Evolutionary conservation across 495 filamentous ascomycete genomes (phyloP), one percentile per base, ranked within the genome.

Genomic region (Diplogelasinospora grovesii): DNA sequence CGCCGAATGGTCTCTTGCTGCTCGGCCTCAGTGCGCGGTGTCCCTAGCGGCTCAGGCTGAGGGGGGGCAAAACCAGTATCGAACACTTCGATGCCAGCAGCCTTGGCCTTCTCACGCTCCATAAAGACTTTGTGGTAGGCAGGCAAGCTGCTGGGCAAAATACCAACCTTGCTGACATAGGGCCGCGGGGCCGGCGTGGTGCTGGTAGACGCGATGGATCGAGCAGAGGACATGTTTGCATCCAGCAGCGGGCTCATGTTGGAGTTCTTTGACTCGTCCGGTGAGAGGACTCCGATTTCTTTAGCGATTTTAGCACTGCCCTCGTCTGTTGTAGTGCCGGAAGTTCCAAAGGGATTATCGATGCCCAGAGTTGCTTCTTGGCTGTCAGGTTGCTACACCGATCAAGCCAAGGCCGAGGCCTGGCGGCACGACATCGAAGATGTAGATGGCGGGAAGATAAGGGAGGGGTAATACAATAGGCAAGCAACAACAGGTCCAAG

Each of bases 111-210:
- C 38, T 77, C 76, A 41, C 78, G 74, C 43, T 86, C 82, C 82
- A 98, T 94, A 43, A 81, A 86, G 22, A 88, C 89, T 25, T 78
- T 79, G 57, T 97, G 93, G 36, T 92, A 94, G 10, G 84, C 79
- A 3, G 92, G 86, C 36, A 97, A 62, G 60, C 85, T 93, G 39
- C 85, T 93, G 4, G 93, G 87, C 13, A 98, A 68, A 28, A 98
- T 84, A 45, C 85, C 83, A 32, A 98, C 84, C 46, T 88, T 89
- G 62, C 79, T 90, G 23, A 85, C 72, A 41, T 79, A 79, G 5
- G 73, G 70, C 14, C 71, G 56, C n/a, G 60, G 54, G 11, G 69
- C 71, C 20, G 59, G 56, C 27, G 63, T 66, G 15, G 67, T 66
- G 43, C 59, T 63, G 3, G 57, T 60, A 7, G 68, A 71, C 15